Conservation (phyloP, 2,329 filamentous ascomycete species). For the Shiraia bambusicola region DNA sequence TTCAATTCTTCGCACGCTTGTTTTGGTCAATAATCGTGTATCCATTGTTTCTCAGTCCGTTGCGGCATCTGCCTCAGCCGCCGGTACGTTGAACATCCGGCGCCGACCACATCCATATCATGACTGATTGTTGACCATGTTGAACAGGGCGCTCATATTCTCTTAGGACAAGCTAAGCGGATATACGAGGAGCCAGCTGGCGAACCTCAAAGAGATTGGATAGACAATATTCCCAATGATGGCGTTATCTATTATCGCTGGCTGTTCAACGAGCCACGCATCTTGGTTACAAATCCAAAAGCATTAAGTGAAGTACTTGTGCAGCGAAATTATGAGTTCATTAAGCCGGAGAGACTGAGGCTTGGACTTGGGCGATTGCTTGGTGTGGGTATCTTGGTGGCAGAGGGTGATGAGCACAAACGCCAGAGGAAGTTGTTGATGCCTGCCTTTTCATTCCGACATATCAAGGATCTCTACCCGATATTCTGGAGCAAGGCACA, state of each 20-base stretch:
- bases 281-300: conserved; percentile 51
- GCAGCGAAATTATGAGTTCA: conserved; percentile 54
- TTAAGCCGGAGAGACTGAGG: conserved; percentile 51
- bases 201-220: conserved; percentile 53
- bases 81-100: conserved; percentile 41
- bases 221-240: conserved; percentile 56
- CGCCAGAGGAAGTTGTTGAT: conserved; percentile 51
- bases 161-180: conserved; percentile 47
- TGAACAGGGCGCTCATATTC: conserved; percentile 31
- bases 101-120: neutral
- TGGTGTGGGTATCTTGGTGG: conserved; percentile 72
- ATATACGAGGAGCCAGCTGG: conserved; percentile 48
- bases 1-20: conserved; percentile 39
- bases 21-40: conserved; percentile 55
- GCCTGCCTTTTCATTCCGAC: conserved; percentile 54
- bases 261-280: conserved; percentile 49
- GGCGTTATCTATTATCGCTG: conserved; percentile 57
- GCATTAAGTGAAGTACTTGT: conserved; percentile 53
- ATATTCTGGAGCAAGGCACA: conserved; percentile 53
- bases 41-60: conserved; percentile 59
- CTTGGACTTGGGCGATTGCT: conserved; percentile 63
- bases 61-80: conserved; percentile 59
- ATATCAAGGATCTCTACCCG: conserved; percentile 53
- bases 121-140: neutral
- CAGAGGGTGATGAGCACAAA: conserved; percentile 90